Conservation (phyloP, 2,329 filamentous ascomycete species). For the Colletotrichum sp. region DNA sequence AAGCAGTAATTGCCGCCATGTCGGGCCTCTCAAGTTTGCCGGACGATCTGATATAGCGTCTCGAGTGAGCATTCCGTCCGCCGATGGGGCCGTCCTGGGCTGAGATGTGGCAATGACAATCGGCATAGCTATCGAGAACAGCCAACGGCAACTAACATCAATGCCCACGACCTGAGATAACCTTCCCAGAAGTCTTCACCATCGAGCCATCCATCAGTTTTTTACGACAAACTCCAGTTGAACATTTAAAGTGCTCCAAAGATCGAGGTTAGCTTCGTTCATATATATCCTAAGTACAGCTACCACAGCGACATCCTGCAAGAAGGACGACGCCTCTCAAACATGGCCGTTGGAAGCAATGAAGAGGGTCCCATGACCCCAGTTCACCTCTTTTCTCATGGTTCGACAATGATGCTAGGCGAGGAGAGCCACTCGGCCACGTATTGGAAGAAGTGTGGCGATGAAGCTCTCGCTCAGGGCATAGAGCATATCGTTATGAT, state of each 20-base stretch:
- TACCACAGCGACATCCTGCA: neutral
- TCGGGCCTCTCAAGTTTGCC: neutral
- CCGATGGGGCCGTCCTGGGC: neutral
- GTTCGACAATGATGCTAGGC: constrained; percentile 75
- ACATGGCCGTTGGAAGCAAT: constrained; percentile 5
- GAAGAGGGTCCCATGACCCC: constrained; percentile 43
- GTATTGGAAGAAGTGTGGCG: constrained; percentile 71
- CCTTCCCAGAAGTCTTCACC: neutral
- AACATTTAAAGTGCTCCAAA: too few species aligned
- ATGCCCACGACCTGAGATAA: neutral
- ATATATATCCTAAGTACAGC: neutral
- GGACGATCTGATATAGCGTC: neutral
- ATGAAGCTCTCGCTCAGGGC: constrained; percentile 62
- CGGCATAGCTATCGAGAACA: neutral
- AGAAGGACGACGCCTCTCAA: neutral
- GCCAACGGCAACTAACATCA: neutral
- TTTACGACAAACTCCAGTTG: neutral
- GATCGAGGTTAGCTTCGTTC: neutral
- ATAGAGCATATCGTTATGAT: constrained; percentile 71
- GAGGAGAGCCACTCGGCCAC: constrained; percentile 65
- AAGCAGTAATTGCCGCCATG: neutral
- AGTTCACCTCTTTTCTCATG: constrained; percentile 73
- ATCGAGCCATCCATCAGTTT: neutral
- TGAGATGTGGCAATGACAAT: neutral
- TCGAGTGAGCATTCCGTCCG: neutral